Evolutionary conservation across 1,284 basidiomycete genomes (phyloP).

Genomic region (Schizopora paradoxa): DNA sequence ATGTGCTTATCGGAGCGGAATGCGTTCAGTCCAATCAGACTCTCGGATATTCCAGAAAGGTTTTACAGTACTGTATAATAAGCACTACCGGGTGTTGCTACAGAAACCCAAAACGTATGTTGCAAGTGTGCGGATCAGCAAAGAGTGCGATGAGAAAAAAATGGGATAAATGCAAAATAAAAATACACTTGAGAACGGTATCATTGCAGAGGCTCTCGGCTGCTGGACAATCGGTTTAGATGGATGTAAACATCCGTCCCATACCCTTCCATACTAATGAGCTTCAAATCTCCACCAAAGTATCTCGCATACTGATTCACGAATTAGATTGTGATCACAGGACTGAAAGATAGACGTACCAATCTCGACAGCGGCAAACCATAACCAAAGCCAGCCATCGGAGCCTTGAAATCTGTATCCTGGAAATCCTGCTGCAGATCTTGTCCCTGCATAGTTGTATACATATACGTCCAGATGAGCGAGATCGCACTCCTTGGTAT

Average conservation of each 20-base stretch:
- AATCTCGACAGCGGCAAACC: constrained; percentile 87
- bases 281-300: constrained; percentile 92
- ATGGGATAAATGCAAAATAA: too few relatives aligned
- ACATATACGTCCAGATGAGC: constrained; percentile 99
- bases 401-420: constrained; percentile 93
- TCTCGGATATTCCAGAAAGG: too few relatives aligned
- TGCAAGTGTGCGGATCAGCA: too few relatives aligned
- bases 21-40: too few relatives aligned
- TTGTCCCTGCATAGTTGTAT: constrained; percentile 94
- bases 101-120: too few relatives aligned
- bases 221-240: constrained; percentile 81
- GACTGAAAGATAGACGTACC: constrained; percentile 42
- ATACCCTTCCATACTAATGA: constrained; percentile 98
- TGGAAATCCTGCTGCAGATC: constrained; percentile 85
- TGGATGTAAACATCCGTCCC: constrained; percentile 92
- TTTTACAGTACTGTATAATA: too few relatives aligned
- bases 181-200: too few relatives aligned
- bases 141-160: too few relatives aligned
- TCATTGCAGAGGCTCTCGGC: constrained; percentile 61
- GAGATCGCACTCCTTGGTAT: constrained; percentile 92
- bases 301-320: constrained; percentile 80
- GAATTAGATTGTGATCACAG: not conserved
- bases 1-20: too few relatives aligned
- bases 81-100: too few relatives aligned
- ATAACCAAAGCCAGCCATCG: constrained; percentile 98